Base-by-base conservation (phyloP, 129 eudicot species). In the Centaurea solstitialis region DNA sequence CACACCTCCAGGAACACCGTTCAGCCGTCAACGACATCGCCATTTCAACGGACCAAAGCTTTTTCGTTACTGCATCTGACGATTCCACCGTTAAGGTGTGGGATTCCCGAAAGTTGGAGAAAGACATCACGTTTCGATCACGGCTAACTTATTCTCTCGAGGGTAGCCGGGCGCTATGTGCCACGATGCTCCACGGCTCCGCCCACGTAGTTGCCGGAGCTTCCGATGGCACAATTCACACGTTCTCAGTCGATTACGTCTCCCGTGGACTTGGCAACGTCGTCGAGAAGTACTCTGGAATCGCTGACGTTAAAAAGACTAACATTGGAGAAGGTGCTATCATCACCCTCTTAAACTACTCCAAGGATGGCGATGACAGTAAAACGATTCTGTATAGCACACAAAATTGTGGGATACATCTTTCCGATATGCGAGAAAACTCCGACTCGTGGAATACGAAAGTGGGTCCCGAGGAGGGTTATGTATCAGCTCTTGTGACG, bases 51-150 rank as follows among this genome's bases (percentile, higher is more conserved):
- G 99, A 95, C 82, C 87, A 95, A 57, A 89, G 88, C 41, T 93
- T 95, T 69, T 95, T 95, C 62, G 95, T 95, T 8, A 95, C 91
- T 76, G 99, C 97, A 50, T 93, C 99, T 17, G 98, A 95, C 30
- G 99, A 95, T 93, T 95, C 97, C 11, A 92, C 99, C 3, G 97
- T 93, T 5, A 95, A 89, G 88, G 89, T 95, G 15, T 95, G 99
- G 99, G 99, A 95, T 85, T 95, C 98, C 23, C 86, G 94, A 81
- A 95, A 87, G 83, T 76, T 95, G 81, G 99, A 95, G 88, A 95
- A 93, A 83, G 99, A 95, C 76, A 95, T 95, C 61, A 93, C 99
- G 0, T 95, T 95, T 80, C 85, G 97, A 88, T 95, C 99, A 4
- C 89, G 91, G 84, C 84, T 93, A 40, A 95, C 98, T 81, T 95